Conservation (phyloP, 2,329 filamentous ascomycete species). For the Trichoderma breve region DNA sequence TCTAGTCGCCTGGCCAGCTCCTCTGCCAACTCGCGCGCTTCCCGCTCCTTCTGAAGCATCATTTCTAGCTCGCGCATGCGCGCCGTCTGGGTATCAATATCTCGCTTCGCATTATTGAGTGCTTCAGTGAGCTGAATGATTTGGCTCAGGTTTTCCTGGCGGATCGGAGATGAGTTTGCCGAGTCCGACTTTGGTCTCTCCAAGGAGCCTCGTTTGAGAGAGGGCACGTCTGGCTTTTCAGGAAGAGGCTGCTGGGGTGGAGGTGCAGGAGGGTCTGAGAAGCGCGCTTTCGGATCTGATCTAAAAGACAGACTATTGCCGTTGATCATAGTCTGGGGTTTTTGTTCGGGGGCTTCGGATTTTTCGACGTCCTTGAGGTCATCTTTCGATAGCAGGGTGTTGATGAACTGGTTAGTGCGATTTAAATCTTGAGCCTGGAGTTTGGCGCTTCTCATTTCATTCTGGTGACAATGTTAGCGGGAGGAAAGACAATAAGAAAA, state of each 20-base stretch:
- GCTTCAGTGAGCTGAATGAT: conserved; percentile 83
- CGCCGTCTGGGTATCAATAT: conserved; percentile 78
- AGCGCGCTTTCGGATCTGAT: conserved; percentile 75
- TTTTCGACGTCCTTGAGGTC: conserved; percentile 59
- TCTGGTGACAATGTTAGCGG: conserved; percentile 48
- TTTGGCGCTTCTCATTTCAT: conserved; percentile 85
- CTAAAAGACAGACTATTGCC: conserved; percentile 57
- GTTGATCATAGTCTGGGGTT: conserved; percentile 47
- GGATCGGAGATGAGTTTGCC: conserved; percentile 56
- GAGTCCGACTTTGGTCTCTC: conserved; percentile 65
- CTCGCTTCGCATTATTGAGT: conserved; percentile 77
- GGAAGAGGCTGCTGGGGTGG: conserved; percentile 90
- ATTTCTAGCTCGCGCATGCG: conserved; percentile 77
- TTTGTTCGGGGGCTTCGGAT: conserved; percentile 48
- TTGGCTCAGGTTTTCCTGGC: conserved; percentile 64
- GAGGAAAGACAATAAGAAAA: background rate
- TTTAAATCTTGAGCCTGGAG: conserved; percentile 84
- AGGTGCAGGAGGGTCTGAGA: conserved; percentile 89
- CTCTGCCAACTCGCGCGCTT: conserved; percentile 80
- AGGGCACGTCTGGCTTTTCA: conserved; percentile 81
- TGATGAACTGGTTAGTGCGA: conserved; percentile 78
- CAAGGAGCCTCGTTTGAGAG: conserved; percentile 72
- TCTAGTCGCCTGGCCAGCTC: conserved; percentile 71
- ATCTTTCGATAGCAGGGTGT: conserved; percentile 72
- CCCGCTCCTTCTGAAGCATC: conserved; percentile 72